Base-by-base conservation (phyloP, 2,329 filamentous ascomycete genomes). In the Fusarium sacchari region DNA sequence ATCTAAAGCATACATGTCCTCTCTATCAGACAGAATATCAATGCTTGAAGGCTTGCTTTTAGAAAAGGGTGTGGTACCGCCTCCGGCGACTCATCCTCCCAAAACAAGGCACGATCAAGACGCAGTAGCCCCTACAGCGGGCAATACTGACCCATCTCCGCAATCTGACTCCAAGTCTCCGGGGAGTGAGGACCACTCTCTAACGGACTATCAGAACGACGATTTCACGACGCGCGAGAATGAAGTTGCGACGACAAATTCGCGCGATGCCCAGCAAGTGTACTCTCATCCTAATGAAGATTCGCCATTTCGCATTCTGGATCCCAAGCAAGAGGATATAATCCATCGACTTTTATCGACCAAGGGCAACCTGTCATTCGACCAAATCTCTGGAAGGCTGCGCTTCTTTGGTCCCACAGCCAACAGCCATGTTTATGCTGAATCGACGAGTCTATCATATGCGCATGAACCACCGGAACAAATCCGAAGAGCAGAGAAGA, bases 1-100 rank as follows among this genome's bases (percentile, higher is more conserved):
- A 39, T 89, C 87, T 26, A 86, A 88, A 77, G 88, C 88, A 60
- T 89, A 89, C 78, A 88, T 88, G 84, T 86, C 85, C 44, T 89
- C 87, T 4, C 80, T 89, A 17, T 87, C 87, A n/a, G 86, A 87
- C 30, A 83, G 88, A 9, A 87, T 89, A 47, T 80, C 83, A 13
- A 72, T 89, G 67, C 81, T 89, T 2, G 88, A 89, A 79, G 79
- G 79, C 22, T 83, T 89, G 84, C 82, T 89, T 8, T 77, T 83
- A 63, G 86, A 88, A 43, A 83, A 83, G 39, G 87, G 87, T 56
- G 82, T 86, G 24, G 81, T 83, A 5, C 83, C 85, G 28, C 87
- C 88, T 15, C 85, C 86, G 20, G 86, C 86, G 20, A 81, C 83
- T 42, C 86, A 89, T 70, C 88, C 88, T 30, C 87, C 87, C 13